Evolutionary conservation across 2,329 filamentous ascomycete species (phyloP), one percentile per base, ranked within the genome.

Genomic region (Paraconiothyrium brasiliense): DNA sequence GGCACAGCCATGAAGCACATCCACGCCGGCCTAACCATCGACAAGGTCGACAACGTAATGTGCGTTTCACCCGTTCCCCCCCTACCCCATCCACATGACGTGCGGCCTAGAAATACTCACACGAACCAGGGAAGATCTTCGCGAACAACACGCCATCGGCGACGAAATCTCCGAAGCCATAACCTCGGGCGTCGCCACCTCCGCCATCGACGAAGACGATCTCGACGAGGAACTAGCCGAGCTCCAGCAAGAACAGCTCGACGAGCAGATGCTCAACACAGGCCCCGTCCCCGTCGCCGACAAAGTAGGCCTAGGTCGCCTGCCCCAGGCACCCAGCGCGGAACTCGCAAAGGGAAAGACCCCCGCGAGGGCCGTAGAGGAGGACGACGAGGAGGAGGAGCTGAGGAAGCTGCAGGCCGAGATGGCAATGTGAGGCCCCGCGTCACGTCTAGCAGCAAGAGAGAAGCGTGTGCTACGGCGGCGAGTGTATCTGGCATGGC

Each of bases 311-410:
- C 86, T 97, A 67, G 88, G 91, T 74, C 86, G 89, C 72, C 84
- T 97, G 84, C 94, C 94, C 14, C 85, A 88, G 37, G 92, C 89
- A 37, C 89, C 89, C 27, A 91, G 88, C 72, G 86, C 88, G 78
- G 91, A 94, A 46, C 60, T 69, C 58, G 24, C 44, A 48, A 69
- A 69, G 61, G 69, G 67, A 62, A 75, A 74, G 58, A 54, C 65
- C 22, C 63, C 63, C 6, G 65, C 65, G 57, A 49, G 66, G 43
- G 64, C 6, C 14, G 39, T 70, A 14, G 89, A 91, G 76, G 93
- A 97, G 79, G 94, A 97, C 79, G 94, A 98, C 85, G 95, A 98
- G 77, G 94, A 98, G 80, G 94, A 90, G 73, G 94, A 98, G 83
- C 84, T 98, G 75, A 88, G 91, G 80, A 97, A 95, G 82, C 81